Evolutionary conservation across 495 filamentous ascomycete species (phyloP), one percentile per base, ranked within the genome.

Genomic region (Saxophila tyrrhenica): DNA sequence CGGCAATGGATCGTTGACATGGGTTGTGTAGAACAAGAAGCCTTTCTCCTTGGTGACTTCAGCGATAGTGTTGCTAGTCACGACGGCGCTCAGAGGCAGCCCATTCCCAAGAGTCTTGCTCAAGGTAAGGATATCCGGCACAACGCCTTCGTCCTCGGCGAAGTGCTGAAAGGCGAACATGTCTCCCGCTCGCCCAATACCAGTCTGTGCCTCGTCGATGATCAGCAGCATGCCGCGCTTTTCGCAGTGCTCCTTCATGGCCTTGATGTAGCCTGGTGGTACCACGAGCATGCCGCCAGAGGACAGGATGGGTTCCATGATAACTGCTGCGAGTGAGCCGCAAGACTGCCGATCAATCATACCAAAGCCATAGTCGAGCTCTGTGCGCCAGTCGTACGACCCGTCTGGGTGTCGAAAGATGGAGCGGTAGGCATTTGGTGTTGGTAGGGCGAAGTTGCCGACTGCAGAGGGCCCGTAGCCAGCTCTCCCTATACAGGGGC

Each of bases 91-190:
- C 19, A 81, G 59, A 2, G 78, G 76, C 0, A 79, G 53, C 1
- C 78, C 76, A 53, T 75, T 75, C 0, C 78, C 76, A 0, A 81
- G 67, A 0, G 76, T 79, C 54, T 81, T 81, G 32, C 68, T 72
- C 8, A 79, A 59, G 0, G 72, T 70, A 3, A 80, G 66, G 45
- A 80, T 77, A 53, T 79, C 75, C 0, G 77, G 77, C 0, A 76
- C 69, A 9, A 76, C 63, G 1, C 57, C 70, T 9, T 75, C 70
- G 24, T 49, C 47, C 25, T 49, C 47, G 2, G 47, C 11, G 47
- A 49, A 49, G 22, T 76, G 63, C 44, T 73, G 58, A 55, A 78
- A 72, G 0, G 76, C 77, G 47, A 77, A 71, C 65, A 80, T 67
- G 19, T 72, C 64, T 3, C 77, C 76, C 15, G 70, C 72, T 0